Evolutionary conservation across 2,329 filamentous ascomycete genomes (phyloP).

Genomic region (Pezicula carpinea): DNA sequence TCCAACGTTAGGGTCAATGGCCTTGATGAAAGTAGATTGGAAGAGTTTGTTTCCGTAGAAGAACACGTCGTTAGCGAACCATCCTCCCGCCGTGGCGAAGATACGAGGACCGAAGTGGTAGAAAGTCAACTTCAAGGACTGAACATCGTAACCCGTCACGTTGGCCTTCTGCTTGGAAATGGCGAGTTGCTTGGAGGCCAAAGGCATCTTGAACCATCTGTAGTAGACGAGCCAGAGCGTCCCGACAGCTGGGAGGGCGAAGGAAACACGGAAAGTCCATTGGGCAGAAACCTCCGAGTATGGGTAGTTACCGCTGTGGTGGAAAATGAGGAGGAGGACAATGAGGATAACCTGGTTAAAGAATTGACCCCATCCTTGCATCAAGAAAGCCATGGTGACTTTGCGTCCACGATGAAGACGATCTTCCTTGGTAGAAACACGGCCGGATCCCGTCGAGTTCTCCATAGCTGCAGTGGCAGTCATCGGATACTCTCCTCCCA

Average conservation of each 20-base stretch:
- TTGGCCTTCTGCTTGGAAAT: conserved; percentile 79
- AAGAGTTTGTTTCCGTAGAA: conserved; percentile 99
- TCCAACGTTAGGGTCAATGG: conserved; percentile 63
- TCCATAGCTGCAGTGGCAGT: conserved; percentile 95
- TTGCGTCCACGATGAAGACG: conserved; percentile 93
- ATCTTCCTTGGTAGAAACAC: conserved; percentile 84
- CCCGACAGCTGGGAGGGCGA: conserved; percentile 84
- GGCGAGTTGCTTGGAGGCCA: conserved; percentile 77
- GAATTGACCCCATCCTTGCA: conserved; percentile 98
- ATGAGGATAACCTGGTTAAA: conserved; percentile 90
- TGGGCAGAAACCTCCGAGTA: conserved; percentile 76
- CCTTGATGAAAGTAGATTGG: conserved; percentile 82
- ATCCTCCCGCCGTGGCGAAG: conserved; percentile 78
- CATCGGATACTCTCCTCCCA: conserved; percentile 91
- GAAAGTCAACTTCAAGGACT: conserved; percentile 74
- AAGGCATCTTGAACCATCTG: conserved; percentile 90
- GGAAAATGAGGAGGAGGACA: conserved; percentile 80
- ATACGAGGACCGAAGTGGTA: conserved; percentile 82
- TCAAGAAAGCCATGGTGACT: conserved; percentile 92
- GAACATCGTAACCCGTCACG: conserved; percentile 89
- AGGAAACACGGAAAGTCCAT: conserved; percentile 88
- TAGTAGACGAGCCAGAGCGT: conserved; percentile 96
- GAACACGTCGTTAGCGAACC: conserved; percentile 98
- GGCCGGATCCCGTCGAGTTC: conserved; percentile 79
- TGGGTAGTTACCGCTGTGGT: conserved; percentile 60